Evolutionary conservation across 2,329 filamentous ascomycete genomes (phyloP).

Genomic region (Penicillium sp.): DNA sequence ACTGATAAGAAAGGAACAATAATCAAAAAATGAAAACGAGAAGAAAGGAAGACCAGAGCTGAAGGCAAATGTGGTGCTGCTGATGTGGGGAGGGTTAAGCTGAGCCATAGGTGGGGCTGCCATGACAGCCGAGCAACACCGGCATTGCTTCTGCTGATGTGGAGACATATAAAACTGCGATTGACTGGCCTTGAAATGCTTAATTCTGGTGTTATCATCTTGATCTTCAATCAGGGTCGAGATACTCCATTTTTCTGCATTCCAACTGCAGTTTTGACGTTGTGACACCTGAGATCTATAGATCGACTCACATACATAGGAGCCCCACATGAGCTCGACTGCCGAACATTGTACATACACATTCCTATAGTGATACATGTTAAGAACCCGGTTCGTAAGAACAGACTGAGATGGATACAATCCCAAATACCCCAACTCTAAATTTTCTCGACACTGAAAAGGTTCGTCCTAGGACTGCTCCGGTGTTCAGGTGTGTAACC

Average conservation of each 20-base stretch:
- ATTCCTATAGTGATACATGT: neutral
- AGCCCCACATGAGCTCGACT: conserved; percentile 9
- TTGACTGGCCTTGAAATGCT: neutral
- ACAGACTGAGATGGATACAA: neutral
- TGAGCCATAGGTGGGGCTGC: conserved; percentile 11
- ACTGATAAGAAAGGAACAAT: conserved; percentile 6
- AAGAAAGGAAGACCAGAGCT: neutral
- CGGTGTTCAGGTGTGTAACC: neutral
- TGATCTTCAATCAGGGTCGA: neutral
- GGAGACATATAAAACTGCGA: conserved; percentile 3
- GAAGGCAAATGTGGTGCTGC: conserved; percentile 14
- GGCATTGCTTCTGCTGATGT: conserved; percentile 6
- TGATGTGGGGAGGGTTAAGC: conserved; percentile 9
- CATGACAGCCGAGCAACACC: neutral
- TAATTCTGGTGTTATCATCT: neutral
- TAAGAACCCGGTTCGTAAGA: too few species aligned
- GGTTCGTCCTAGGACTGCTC: neutral
- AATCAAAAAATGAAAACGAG: neutral
- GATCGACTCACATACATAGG: neutral
- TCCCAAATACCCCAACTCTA: too few species aligned
- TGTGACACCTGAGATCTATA: neutral
- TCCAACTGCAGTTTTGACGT: neutral
- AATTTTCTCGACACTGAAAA: neutral
- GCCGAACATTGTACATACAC: neutral
- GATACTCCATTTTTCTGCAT: neutral